A percentile compares a stretch with the other conserved stretches of the same genome.
These are phyloP conservation scores for Raffaelea deltoideospora DNA, from an alignment of 2,329 filamentous ascomycete genomes.

Conservation along the genomic window DNA sequence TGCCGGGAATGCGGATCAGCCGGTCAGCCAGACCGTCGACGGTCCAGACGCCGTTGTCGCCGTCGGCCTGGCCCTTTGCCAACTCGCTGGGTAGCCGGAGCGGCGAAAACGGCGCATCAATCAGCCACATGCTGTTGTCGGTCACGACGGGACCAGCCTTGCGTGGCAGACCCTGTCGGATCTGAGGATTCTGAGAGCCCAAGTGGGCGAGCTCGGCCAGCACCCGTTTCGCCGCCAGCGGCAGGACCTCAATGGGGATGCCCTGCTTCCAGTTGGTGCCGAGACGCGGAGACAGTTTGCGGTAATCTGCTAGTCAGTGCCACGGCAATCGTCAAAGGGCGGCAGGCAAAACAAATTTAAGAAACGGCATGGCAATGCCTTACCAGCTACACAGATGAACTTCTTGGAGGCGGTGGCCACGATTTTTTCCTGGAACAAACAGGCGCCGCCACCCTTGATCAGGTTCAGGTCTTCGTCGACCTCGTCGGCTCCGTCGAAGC, in stretches of 20 bases:
- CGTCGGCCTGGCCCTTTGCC: conserved; percentile 22
- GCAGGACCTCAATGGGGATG: conserved; percentile 88
- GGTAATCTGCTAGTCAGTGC: conserved; percentile 69
- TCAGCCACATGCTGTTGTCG: conserved; percentile 76
- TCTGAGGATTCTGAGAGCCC: conserved; percentile 53
- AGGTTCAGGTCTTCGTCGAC: conserved; percentile 90
- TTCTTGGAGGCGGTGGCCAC: conserved; percentile 72
- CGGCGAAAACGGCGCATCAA: conserved; percentile 77
- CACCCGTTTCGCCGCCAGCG: conserved; percentile 65
- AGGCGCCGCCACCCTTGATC: conserved; percentile 97
- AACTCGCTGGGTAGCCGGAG: conserved; percentile 49
- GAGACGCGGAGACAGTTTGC: conserved; percentile 70
- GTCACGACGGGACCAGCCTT: conserved; percentile 72
- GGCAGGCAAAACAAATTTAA: neutral
- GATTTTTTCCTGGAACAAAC: conserved; percentile 93
- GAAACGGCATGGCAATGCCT: conserved; percentile 1
- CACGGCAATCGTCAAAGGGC: neutral
- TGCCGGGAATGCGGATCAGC: conserved; percentile 71
- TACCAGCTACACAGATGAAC: conserved; percentile 51
- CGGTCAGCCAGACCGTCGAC: conserved; percentile 57
- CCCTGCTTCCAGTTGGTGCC: conserved; percentile 61
- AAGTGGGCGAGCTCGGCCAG: conserved; percentile 56
- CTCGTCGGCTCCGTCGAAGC: conserved; percentile 94
- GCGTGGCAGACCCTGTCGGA: conserved; percentile 53
- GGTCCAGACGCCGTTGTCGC: conserved; percentile 59